A percentile compares a stretch with the other conserved stretches of the same genome.
These are phyloP conservation scores for Ophiostoma australiae DNA, from an alignment of 2,329 filamentous ascomycete species.

Conservation along the genomic window DNA sequence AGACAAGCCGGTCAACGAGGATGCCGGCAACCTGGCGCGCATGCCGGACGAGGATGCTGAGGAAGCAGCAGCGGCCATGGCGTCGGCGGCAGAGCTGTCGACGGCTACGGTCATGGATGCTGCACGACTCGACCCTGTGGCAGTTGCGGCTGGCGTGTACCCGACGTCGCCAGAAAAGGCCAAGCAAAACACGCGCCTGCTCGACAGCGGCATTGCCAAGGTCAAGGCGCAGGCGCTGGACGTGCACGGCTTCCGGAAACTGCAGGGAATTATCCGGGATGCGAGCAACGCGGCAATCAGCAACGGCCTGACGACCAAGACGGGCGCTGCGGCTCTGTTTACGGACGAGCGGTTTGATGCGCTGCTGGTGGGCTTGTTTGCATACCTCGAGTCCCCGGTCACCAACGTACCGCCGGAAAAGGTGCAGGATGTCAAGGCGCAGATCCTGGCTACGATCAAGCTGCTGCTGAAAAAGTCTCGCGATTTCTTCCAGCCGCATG, in stretches of 20 bases:
- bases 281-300: conserved; percentile 19
- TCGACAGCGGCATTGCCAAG: conserved; percentile 69
- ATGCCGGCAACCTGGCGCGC: conserved; percentile 37
- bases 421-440: conserved; percentile 66
- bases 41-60: conserved; percentile 21
- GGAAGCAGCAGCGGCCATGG: neutral
- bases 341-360: conserved; percentile 64
- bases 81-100: conserved; percentile 21
- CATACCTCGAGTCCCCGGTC: conserved; percentile 62
- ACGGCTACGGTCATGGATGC: conserved; percentile 9
- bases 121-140: conserved; percentile 22
- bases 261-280: conserved; percentile 69
- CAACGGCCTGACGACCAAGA: conserved; percentile 17
- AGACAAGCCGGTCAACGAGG: conserved; percentile 57
- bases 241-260: conserved; percentile 72
- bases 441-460: conserved; percentile 69
- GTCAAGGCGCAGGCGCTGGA: conserved; percentile 69
- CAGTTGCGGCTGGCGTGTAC: neutral
- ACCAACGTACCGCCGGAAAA: conserved; percentile 56
- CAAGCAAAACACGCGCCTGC: conserved; percentile 56
- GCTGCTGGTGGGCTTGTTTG: conserved; percentile 62
- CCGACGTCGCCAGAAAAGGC: conserved; percentile 46
- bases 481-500: conserved; percentile 61
- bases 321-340: conserved; percentile 45
- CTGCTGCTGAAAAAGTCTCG: conserved; percentile 65